Base-by-base conservation (phyloP, 805 yeast genomes). In the Metschnikowia baotianmanensis region DNA sequence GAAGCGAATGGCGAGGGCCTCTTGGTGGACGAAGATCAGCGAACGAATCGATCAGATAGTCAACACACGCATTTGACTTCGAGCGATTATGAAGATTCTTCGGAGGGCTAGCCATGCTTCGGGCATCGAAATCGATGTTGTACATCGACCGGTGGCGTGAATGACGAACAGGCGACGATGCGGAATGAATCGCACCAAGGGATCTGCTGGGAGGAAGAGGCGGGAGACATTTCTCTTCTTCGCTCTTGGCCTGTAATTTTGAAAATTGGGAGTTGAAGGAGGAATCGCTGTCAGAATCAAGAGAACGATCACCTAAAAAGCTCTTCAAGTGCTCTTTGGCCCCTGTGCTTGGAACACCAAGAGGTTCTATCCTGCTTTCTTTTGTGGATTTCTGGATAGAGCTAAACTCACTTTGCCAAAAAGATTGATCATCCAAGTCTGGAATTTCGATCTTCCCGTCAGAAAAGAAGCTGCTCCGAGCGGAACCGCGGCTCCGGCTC, bases 401-500 rank as follows among this genome's bases (percentile, higher is more conserved):
- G 5, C 10, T 3, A 18, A 6, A 4, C 13, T 15, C 21, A 6
- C 20, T 34, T 18, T 29, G 29, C 43, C 39, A 35, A 21, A 36
- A 31, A 13, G 20, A 9, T 17, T 35, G 20, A 17, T 61, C 64
- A 22, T 55, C 54, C 19, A 69, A 53, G 34, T 67, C 66, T 1
- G 75, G 74, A 17, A 70, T 70, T 40, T 68, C 71, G 16, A 70
- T 70, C 37, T 66, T 71, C 4, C 72, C 74, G 12, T 48, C 40
- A 4, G 52, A 43, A n/a, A 37, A 38, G 9, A 39, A 38, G 25
- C 40, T 36, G 24, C 39, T 15, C 31, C 36, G 10, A 50, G 41
- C 22, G 18, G 41, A 26, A 34, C 43, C 40, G 51, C 50, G 19
- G 34, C 29, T 38, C 20, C 50, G 42, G 16, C 50, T 37, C 8